Conservation (phyloP, 73 alveolate genomes). For the Paramecium sonneborni region DNA sequence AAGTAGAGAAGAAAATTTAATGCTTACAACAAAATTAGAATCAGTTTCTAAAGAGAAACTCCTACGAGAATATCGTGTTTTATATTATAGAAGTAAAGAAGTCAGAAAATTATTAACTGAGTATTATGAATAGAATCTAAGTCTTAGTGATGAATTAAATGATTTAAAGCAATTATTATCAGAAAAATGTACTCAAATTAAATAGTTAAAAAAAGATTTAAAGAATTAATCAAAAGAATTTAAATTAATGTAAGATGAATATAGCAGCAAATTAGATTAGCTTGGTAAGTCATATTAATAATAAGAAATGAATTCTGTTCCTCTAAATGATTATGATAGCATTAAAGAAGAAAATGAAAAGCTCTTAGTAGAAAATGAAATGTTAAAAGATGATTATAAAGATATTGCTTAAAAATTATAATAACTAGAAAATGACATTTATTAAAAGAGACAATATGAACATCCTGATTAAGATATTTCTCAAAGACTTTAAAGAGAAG, state of each 20-base stretch:
- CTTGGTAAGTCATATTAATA: neutral
- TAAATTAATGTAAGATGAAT: neutral
- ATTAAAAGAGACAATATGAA: neutral
- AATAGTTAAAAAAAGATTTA: neutral
- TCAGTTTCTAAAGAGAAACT: slow-evolving; percentile 15
- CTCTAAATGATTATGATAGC: slow-evolving; percentile 6
- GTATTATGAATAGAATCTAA: slow-evolving; percentile 4
- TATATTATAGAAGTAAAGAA: slow-evolving; percentile 33
- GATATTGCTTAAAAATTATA: neutral
- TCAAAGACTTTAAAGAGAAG: neutral
- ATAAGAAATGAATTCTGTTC: neutral
- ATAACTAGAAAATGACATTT: slow-evolving; percentile 16
- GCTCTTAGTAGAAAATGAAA: neutral
- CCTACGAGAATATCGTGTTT: slow-evolving; percentile 19
- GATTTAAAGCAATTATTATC: neutral
- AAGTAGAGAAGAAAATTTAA: slow-evolving; percentile 22
- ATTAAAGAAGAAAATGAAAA: neutral
- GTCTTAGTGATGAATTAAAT: neutral
- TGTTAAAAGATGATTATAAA: slow-evolving; percentile 25
- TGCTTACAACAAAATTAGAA: slow-evolving; percentile 32
- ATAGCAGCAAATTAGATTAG: neutral
- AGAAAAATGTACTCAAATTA: neutral
- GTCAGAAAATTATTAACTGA: slow-evolving; percentile 29
- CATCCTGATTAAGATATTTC: neutral
- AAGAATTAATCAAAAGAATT: neutral